These are phyloP conservation scores for Cymbopogon flexuosus DNA, from an alignment of 202 grass and related monocot species.

Conservation along the genomic window DNA sequence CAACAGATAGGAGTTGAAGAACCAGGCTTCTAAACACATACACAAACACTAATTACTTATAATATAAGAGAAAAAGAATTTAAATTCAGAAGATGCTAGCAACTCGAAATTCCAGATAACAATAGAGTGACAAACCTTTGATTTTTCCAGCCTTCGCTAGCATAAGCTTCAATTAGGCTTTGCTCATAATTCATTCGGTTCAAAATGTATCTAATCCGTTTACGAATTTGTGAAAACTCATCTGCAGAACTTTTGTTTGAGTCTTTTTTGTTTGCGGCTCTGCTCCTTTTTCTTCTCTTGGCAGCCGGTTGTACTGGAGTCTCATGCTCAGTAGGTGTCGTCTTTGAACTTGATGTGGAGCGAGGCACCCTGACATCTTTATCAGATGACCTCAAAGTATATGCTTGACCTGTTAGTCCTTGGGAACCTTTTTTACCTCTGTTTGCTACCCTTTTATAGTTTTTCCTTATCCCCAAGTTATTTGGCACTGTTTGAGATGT, in stretches of 20 bases:
- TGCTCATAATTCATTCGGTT: constrained; percentile 87
- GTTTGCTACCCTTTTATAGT: constrained; percentile 41
- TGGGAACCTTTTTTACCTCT: constrained; percentile 48
- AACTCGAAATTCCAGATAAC: constrained; percentile 18
- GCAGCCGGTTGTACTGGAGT: constrained; percentile 33
- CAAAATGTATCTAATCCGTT: constrained; percentile 65
- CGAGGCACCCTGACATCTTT: constrained; percentile 46
- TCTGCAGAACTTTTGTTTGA: constrained; percentile 23
- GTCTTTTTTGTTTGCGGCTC: constrained; percentile 31
- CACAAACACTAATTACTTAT: background rate
- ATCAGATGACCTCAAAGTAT: constrained; percentile 50
- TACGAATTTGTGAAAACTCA: constrained; percentile 48
- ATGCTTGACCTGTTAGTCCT: constrained; percentile 33
- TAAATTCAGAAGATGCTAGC: constrained; percentile 4
- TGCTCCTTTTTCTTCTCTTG: constrained; percentile 36
- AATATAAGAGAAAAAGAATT: background rate
- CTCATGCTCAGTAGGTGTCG: constrained; percentile 31
- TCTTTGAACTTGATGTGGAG: constrained; percentile 35
- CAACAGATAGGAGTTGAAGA: background rate
- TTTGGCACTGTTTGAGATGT: constrained; percentile 35
- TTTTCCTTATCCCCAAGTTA: constrained; percentile 36
- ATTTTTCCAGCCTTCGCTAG: constrained; percentile 77
- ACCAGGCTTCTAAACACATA: background rate
- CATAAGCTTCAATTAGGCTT: constrained; percentile 85
- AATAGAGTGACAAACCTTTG: constrained; percentile 55